These are phyloP conservation scores for Volvariella surrecta DNA, from an alignment of 1,284 basidiomycete species.

Conservation along the genomic window DNA sequence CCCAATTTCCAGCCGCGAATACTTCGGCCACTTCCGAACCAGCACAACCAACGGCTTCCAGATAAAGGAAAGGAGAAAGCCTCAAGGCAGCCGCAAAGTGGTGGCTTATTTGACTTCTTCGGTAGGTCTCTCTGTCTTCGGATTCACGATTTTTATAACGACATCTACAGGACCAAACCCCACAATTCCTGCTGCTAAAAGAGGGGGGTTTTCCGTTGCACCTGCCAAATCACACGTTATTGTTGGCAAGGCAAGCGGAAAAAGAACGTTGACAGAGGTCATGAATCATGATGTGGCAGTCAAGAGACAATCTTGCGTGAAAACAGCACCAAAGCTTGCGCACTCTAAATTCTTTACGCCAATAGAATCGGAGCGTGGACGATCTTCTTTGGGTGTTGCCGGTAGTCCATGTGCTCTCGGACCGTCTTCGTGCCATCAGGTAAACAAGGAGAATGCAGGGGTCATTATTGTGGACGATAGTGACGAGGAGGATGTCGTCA, in stretches of 20 bases:
- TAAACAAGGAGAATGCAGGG: constrained; percentile 34
- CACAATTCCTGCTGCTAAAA: constrained; percentile 23
- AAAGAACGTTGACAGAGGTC: constrained; percentile 60
- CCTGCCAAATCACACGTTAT: constrained; percentile 17
- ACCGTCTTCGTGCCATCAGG: too few species aligned
- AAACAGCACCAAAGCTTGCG: constrained; percentile 4
- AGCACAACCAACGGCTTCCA: constrained; percentile 21
- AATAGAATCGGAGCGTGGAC: not conserved
- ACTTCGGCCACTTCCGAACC: constrained; percentile 22
- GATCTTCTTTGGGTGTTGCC: too few species aligned
- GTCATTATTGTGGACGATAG: constrained; percentile 24
- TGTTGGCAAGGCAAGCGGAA: constrained; percentile 59
- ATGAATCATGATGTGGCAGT: constrained; percentile 51
- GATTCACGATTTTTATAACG: not conserved
- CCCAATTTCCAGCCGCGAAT: constrained; percentile 52
- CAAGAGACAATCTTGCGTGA: not conserved
- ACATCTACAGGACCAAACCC: constrained; percentile 38
- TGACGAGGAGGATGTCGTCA: constrained; percentile 24
- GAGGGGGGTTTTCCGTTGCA: constrained; percentile 2
- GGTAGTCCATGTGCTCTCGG: too few species aligned
- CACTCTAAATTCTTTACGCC: constrained; percentile 31
- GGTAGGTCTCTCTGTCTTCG: constrained; percentile 30
- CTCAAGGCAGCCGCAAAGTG: constrained; percentile 24
- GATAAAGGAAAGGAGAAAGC: constrained; percentile 32
- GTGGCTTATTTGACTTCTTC: constrained; percentile 53